A percentile compares a stretch with the other conserved stretches of the same genome.
These are phyloP conservation scores for Isabelozyma pseudorhagii DNA, from an alignment of 805 yeast species.

Conservation along the genomic window DNA sequence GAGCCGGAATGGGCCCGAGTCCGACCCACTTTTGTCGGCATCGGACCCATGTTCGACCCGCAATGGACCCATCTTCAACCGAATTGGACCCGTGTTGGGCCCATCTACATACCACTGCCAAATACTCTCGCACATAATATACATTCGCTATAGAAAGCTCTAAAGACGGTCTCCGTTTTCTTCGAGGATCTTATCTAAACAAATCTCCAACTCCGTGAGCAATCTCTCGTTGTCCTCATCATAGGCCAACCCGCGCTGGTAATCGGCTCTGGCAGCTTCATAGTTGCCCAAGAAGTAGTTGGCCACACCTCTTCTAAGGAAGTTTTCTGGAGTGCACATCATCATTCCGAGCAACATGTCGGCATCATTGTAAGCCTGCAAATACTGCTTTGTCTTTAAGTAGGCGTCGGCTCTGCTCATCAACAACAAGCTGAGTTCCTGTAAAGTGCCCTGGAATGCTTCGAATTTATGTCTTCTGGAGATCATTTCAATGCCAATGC, in stretches of 20 bases:
- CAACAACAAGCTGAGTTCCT: conserved; percentile 62
- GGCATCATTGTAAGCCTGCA: conserved; percentile 66
- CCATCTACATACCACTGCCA: not conserved
- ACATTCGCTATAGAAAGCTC: not conserved
- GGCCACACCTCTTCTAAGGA: conserved; percentile 68
- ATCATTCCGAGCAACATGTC: conserved; percentile 62
- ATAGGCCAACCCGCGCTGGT: conserved; percentile 73
- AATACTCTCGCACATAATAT: not conserved
- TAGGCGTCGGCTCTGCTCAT: conserved; percentile 72
- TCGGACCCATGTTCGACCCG: no score
- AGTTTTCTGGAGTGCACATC: conserved; percentile 63
- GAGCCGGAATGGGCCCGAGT: no score
- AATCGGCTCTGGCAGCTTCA: conserved; percentile 59
- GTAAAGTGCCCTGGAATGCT: conserved; percentile 66
- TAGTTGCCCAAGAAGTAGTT: conserved; percentile 59
- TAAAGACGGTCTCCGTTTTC: conserved; percentile 56
- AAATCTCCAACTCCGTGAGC: conserved; percentile 44
- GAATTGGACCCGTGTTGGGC: no score
- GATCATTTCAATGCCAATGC: conserved; percentile 66
- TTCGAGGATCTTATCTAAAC: conserved; percentile 46
- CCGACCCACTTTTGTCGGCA: no score
- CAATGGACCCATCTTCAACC: no score
- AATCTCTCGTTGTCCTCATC: conserved; percentile 51
- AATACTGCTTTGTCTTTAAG: conserved; percentile 49
- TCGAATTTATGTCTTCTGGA: conserved; percentile 70